Base-by-base conservation (phyloP, 352 stramenopile species). In the Phytopythium boreale region DNA sequence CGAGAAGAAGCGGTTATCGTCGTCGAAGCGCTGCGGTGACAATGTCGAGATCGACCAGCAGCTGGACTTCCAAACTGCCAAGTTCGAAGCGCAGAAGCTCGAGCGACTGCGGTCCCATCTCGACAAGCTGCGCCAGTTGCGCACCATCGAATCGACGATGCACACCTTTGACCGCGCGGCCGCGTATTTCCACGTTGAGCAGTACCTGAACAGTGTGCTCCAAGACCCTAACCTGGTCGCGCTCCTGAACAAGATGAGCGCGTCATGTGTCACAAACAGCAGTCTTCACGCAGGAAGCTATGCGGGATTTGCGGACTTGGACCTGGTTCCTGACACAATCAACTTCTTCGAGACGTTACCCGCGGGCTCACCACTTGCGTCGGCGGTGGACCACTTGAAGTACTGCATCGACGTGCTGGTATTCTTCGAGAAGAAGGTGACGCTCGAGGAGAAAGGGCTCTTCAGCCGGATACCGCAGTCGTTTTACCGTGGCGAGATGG, bases 381-480 rank as follows among this genome's bases (percentile, higher is more conserved):
- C 80, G 1, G 78, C 80, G 19, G 76, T 96, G 17, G 84, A 92
- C 46, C 79, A 91, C 53, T 63, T 96, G 22, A 92, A 93, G 63
- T 92, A 90, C 47, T 91, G 79, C 46, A 69, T 94, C 17, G 87
- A 96, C 58, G 86, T 94, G 36, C 74, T 96, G 24, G 78, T 94
- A 34, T 93, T 92, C 55, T 93, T 96, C 57, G 87, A 96, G 60
- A 96, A 96, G 59, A 83, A 93, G 49, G 83, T 93, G 12, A 93
- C 84, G 6, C 50, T 92, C 26, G 82, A 81, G 15, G 79, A 90
- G 61, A 76, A 80, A 55, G 75, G 75, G 10, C 59, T 90, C 2
- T 92, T 94, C 60, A 79, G 81, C 22, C 80, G 80, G 15, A 74
- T 96, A 0, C 87, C 87, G 10, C 70, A 88, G 34, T 91, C 85